phyloP scores from a whole-genome alignment of 2,329 filamentous ascomycete species.

The Arthrobotrys sphaeroides region DNA sequence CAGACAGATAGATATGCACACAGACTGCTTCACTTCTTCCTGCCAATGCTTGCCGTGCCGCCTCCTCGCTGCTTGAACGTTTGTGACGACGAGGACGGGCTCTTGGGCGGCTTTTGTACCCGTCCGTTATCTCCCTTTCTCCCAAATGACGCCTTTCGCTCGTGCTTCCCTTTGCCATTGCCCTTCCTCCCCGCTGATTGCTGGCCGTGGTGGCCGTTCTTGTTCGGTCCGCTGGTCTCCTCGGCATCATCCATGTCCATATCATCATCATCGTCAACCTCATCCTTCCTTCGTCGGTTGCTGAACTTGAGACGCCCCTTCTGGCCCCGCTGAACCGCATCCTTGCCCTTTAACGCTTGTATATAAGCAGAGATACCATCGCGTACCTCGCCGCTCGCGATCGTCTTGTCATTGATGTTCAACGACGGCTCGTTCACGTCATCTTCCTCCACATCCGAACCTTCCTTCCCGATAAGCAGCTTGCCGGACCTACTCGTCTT shows the following conservation, averaged over 20 bases:
- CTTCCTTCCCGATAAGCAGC: constrained; percentile 74
- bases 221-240: constrained; percentile 59
- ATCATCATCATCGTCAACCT: constrained; percentile 61
- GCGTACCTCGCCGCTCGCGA: constrained; percentile 61
- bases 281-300: constrained; percentile 67
- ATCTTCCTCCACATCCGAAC: constrained; percentile 63
- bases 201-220: constrained; percentile 42
- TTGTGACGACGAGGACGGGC: constrained; percentile 24
- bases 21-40: constrained; percentile 43
- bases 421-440: constrained; percentile 70
- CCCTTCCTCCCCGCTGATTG: constrained; percentile 64
- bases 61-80: constrained; percentile 51
- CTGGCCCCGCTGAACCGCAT: constrained; percentile 72
- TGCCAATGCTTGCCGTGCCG: constrained; percentile 52
- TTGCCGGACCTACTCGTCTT: constrained; percentile 81
- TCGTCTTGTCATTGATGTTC: constrained; percentile 67
- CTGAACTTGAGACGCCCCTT: constrained; percentile 77
- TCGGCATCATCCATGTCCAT: constrained; percentile 67
- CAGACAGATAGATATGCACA: neutral
- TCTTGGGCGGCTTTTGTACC: constrained; percentile 52
- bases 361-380: constrained; percentile 75
- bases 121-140: constrained; percentile 42
- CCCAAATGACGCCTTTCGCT: constrained; percentile 54
- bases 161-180: constrained; percentile 46
- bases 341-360: constrained; percentile 73